Evolutionary conservation across 2,329 filamentous ascomycete genomes (phyloP), one percentile per base, ranked within the genome.

Genomic region (Pestalotiopsis sp.): DNA sequence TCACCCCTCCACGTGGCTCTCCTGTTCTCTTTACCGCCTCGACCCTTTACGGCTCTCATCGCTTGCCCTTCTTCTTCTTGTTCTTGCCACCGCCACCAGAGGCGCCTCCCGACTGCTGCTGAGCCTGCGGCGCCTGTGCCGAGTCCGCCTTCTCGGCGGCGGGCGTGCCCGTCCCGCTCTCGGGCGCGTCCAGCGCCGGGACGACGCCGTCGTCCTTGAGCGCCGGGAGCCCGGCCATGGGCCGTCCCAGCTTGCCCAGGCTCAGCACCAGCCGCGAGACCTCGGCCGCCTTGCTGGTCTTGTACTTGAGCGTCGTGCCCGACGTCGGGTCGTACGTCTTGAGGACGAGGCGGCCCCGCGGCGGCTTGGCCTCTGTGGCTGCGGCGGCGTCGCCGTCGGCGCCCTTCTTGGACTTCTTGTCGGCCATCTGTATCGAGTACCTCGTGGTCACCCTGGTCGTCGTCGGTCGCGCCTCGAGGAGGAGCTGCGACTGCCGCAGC

Each of bases 361-460:
- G 84, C 2, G 88, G 71, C 30, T 72, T 68, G 14, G 70, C 68
- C 57, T 70, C 73, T 56, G 75, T 72, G 71, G 70, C 66, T 55
- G 76, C 59, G 68, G 77, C 73, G 68, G 79, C 71, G 63, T 76
- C 70, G 70, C 72, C 69, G 74, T 73, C 71, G 70, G 72, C 73
- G 44, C 75, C 73, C 14, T 79, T 77, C 22, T 72, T 71, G 52
- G 73, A 65, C 39, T 60, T 69, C 35, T 70, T 55, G 20, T 70
- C 30, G 70, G 71, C 59, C 72, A 71, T 11, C 65, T 58, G 57
- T 69, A 95, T 89, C 78, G 89, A 91, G 88, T 98, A 99, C 85
- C 92, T 94, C 71, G 94, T 97, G 73, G 94, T 97, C 82, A 98
- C 93, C 76, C 90, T 89, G 61, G 95, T 94, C 55, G 92, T 94